Base-by-base conservation (phyloP, 2,329 filamentous ascomycete species). In the Hansfordia pulvinata region DNA sequence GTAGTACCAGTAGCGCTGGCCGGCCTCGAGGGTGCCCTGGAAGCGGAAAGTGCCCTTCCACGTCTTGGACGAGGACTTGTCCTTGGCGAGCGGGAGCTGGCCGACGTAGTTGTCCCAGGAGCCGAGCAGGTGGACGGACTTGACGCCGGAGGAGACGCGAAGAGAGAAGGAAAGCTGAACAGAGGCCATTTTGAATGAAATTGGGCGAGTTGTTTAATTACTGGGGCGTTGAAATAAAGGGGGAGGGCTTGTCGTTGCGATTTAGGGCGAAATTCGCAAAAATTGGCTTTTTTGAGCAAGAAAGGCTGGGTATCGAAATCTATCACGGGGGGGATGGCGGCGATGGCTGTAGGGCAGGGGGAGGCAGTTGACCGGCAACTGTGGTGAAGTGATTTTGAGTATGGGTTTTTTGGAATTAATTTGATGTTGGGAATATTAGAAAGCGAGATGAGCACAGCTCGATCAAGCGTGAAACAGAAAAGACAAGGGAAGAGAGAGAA, bases 1-100 rank as follows among this genome's bases (percentile, higher is more conserved):
- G 75, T 98, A 98, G 76, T 96, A 98, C 90, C 90, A 98, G 75
- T 96, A 96, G 52, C 88, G 78, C 53, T 83, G 76, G 53, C 88
- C 85, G 44, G 83, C 67, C 64, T 88, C 76, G 45, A 96, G 71
- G 33, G 83, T 88, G 35, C 78, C 79, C 60, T 90, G 81, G 64
- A 98, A 94, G 62, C 84, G 79, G 68, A 98, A 94, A 47, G 84
- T 92, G 49, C 88, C 90, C 55, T 86, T 82, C 85, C 88, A 96
- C 43, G 80, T 80, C 67, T 93, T 93, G 59, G 77, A 76, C 25
- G 78, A 70, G 49, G 65, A 60, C 62, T 72, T 76, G 56, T 93
- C 84, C 64, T 85, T 86, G 60, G 85, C 84, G 44, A 96, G 80
- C 30, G 88, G 88, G 46, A 94, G 82, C 60, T 94, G 88, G 41